Conservation (phyloP, 257 asterid genomes). For the Fraxinus americana region DNA sequence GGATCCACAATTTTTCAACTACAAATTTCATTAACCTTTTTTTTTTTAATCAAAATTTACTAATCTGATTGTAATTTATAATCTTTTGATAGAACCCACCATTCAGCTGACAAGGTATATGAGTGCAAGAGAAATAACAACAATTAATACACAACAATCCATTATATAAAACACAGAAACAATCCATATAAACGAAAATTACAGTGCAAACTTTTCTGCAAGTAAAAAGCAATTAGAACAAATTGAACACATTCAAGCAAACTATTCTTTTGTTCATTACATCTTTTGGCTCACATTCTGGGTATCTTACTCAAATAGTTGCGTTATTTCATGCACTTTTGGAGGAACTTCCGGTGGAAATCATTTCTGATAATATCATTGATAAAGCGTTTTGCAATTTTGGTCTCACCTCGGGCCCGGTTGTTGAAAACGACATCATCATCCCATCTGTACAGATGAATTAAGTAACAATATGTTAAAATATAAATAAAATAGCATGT, state of each 20-base stretch:
- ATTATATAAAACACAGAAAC: background rate
- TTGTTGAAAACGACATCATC: conserved; percentile 98
- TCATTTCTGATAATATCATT: conserved; percentile 91
- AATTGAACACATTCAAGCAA: background rate
- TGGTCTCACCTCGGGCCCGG: conserved; percentile 87
- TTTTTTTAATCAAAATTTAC: no score
- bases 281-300: background rate
- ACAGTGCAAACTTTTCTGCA: conserved; percentile 12
- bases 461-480: background rate
- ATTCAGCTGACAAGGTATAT: background rate
- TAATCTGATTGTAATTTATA: no score
- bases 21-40: no score
- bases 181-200: conserved; percentile 9
- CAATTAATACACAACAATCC: background rate
- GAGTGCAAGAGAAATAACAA: background rate
- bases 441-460: conserved; percentile 69
- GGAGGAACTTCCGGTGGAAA: conserved; percentile 78
- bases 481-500: background rate
- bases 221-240: conserved; percentile 8
- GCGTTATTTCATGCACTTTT: conserved; percentile 65
- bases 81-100: background rate
- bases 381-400: conserved; percentile 74
- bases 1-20: no score
- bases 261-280: background rate
- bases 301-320: background rate